Base-by-base conservation (phyloP, 2,329 filamentous ascomycete genomes). In the Shiraia bambusicola region DNA sequence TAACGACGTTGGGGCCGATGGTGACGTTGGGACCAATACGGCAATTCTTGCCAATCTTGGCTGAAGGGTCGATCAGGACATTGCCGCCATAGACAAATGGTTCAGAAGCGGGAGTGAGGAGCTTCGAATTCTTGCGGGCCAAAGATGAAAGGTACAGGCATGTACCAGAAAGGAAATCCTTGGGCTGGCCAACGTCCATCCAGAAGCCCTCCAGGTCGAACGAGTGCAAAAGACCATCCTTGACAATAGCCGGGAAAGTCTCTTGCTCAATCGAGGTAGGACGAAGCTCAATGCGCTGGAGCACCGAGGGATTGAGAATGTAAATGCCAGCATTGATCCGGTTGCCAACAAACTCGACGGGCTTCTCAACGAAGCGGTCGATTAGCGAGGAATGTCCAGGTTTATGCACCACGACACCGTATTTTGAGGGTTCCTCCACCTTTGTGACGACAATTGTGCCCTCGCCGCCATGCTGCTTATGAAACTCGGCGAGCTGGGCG, bases 111-210 rank as follows among this genome's bases (percentile, higher is more conserved):
- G 90, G 77, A 6, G 85, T 83, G 37, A 97, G 86, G 47, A 87
- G 79, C 76, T 94, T 91, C 66, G 88, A 88, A 67, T 84, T 83
- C 75, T 87, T 90, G 82, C 95, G 95, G 45, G 90, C 81, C 47
- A 97, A 81, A 3, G 89, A 95, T 33, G 88, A 90, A 37, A 98
- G 87, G 76, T 96, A 97, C 50, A 98, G 80, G 75, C 92, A 97
- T 49, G 93, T 97, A 50, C 92, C 92, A 15, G 87, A 89, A 41
- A 98, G 78, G 81, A 97, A 98, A 69, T 98, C 92, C 78, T 97
- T 98, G 59, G 92, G 92, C 75, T 98, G 92, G 61, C 92, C 92
- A 53, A 98, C 89, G 61, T 97, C 92, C 92, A 97, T 97, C 92
- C 92, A 97, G 82, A 94, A 97, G 59, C 92, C 90, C 57, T 96